Percentiles rank a stretch among this genome's conserved stretches.
These are phyloP conservation scores for Blastomyces emzantsi DNA, from an alignment of 2,329 filamentous ascomycete genomes.

Conservation along the genomic window DNA sequence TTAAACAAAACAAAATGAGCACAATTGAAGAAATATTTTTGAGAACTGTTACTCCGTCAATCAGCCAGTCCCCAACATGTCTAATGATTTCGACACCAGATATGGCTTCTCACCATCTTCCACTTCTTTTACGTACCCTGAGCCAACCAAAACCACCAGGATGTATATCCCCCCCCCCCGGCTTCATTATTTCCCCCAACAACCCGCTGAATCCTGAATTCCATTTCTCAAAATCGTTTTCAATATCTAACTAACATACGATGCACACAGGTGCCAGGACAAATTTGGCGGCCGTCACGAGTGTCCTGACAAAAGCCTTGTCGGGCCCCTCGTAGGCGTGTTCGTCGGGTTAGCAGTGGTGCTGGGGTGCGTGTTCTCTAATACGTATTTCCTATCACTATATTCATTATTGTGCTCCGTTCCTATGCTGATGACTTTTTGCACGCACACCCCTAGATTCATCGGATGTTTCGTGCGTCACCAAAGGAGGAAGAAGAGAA, in stretches of 20 bases:
- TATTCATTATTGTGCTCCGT: too few species aligned
- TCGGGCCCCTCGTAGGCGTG: not conserved
- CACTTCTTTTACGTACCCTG: not conserved
- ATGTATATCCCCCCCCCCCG: not conserved
- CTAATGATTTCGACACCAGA: not conserved
- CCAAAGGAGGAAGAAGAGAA: not conserved
- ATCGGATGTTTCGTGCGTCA: not conserved
- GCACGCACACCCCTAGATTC: not conserved
- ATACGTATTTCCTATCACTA: not conserved
- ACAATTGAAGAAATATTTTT: too few species aligned
- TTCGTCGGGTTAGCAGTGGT: not conserved
- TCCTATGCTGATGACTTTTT: not conserved
- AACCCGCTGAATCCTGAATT: not conserved
- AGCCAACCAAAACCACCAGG: not conserved
- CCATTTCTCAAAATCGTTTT: not conserved
- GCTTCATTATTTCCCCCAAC: not conserved
- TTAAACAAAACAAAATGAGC: too few species aligned
- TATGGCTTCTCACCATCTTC: not conserved
- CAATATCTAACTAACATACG: not conserved
- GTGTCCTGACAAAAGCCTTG: not conserved
- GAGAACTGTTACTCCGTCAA: too few species aligned
- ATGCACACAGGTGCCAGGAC: not conserved
- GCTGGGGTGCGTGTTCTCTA: not conserved
- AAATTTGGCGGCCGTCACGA: not conserved
- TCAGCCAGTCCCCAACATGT: not conserved